phyloP scores from a whole-genome alignment of 78 protist species.

The Planoprotostelium fungivorum region DNA sequence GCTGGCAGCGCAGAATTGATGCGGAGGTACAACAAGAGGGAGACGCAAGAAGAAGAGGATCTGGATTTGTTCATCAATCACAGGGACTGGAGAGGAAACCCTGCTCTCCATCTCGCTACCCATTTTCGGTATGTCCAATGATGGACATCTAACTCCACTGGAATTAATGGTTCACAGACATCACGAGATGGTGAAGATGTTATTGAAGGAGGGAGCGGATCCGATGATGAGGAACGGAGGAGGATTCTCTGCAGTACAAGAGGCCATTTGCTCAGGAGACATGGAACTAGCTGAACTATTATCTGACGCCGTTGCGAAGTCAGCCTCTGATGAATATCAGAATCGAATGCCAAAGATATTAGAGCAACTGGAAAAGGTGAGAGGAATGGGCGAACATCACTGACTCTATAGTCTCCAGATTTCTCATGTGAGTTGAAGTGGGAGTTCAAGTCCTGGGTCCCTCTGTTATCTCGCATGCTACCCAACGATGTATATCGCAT shows the following conservation, averaged over 20 bases:
- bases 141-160: neutral
- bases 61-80: neutral
- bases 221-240: conserved; percentile 32
- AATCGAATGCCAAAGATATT: conserved; percentile 27
- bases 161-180: conserved; percentile 9
- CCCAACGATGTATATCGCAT: conserved; percentile 48
- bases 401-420: neutral
- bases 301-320: neutral
- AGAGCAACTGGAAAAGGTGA: neutral
- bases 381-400: neutral
- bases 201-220: conserved; percentile 40
- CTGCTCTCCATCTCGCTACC: neutral
- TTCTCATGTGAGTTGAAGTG: conserved; percentile 25
- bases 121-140: neutral
- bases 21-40: neutral
- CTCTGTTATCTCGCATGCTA: conserved; percentile 39
- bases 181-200: conserved; percentile 9
- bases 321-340: conserved; percentile 23
- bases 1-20: neutral
- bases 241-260: conserved; percentile 45
- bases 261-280: conserved; percentile 37
- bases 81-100: neutral
- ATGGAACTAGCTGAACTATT: conserved; percentile 9
- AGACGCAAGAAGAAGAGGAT: neutral
- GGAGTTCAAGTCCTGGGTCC: conserved; percentile 65